phyloP scores from a whole-genome alignment of 306 rosid genomes.

The Crotalaria pallida region DNA sequence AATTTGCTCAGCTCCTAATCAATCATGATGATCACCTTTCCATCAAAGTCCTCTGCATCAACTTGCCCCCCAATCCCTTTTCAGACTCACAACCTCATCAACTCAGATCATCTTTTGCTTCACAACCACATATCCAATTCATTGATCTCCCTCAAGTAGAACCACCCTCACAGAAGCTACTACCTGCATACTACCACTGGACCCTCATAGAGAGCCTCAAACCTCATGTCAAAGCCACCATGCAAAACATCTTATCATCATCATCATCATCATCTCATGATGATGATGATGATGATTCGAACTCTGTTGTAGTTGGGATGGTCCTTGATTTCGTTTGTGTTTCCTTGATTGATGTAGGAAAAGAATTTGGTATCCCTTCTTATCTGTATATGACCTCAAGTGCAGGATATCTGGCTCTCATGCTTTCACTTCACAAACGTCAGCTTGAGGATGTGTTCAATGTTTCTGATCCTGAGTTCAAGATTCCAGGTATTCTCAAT shows the following conservation, averaged over 20 bases:
- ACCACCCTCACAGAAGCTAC: constrained; percentile 17
- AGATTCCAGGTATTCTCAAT: constrained; percentile 36
- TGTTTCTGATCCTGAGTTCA: constrained; percentile 27
- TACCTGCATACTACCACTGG: not conserved
- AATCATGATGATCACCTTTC: constrained; percentile 22
- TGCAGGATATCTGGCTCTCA: constrained; percentile 31
- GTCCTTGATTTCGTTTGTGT: constrained; percentile 52
- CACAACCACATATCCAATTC: constrained; percentile 36
- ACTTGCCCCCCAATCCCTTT: constrained; percentile 9
- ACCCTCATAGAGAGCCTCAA: constrained; percentile 29
- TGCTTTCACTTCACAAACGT: constrained; percentile 28
- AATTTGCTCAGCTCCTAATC: constrained; percentile 40
- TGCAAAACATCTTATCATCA: constrained; percentile 15
- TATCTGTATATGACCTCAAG: constrained; percentile 39
- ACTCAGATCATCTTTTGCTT: constrained; percentile 23
- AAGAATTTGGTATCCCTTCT: constrained; percentile 40
- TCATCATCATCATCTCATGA: too few relatives aligned
- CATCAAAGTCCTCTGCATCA: constrained; percentile 37
- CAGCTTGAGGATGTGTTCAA: constrained; percentile 18
- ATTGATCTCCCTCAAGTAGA: constrained; percentile 39
- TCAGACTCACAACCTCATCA: constrained; percentile 31
- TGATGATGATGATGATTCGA: too few relatives aligned
- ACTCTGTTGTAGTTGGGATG: constrained; percentile 28
- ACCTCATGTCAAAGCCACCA: constrained; percentile 22
- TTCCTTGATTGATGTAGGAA: constrained; percentile 45